phyloP scores from a whole-genome alignment of 768 basidiomycete species.

The Pleurotus platypus region DNA sequence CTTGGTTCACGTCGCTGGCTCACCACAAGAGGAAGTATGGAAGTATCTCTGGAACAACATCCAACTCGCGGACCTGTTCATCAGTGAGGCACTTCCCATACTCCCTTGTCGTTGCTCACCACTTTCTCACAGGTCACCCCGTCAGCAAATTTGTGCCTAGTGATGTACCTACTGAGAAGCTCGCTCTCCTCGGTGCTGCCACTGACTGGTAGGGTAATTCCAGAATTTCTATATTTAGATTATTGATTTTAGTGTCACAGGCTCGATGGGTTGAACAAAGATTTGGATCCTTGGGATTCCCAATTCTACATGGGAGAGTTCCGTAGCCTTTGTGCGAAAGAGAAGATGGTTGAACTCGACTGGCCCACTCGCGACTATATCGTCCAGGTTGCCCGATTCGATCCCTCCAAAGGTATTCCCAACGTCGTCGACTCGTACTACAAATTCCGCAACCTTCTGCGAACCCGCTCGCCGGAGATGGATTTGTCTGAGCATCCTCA shows the following conservation, averaged over 20 bases:
- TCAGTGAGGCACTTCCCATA: slow-evolving; percentile 46
- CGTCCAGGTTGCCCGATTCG: slow-evolving; percentile 92
- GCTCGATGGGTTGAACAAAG: slow-evolving; percentile 95
- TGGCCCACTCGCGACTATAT: slow-evolving; percentile 86
- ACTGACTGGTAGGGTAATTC: slow-evolving; percentile 68
- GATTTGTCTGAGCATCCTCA: slow-evolving; percentile 61
- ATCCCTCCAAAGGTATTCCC: slow-evolving; percentile 77
- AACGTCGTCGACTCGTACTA: slow-evolving; percentile 86
- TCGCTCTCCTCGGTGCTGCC: slow-evolving; percentile 75
- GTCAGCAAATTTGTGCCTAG: slow-evolving; percentile 92
- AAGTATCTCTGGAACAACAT: slow-evolving; percentile 94
- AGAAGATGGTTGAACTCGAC: slow-evolving; percentile 75
- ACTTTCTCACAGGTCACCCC: slow-evolving; percentile 57
- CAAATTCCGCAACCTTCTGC: slow-evolving; percentile 70
- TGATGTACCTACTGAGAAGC: slow-evolving; percentile 69
- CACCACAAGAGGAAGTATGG: slow-evolving; percentile 91
- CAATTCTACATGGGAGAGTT: slow-evolving; percentile 90
- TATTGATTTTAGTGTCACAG: slow-evolving; percentile 26
- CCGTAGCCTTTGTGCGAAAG: slow-evolving; percentile 68
- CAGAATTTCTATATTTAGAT: too few species aligned
- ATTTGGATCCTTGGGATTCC: slow-evolving; percentile 75
- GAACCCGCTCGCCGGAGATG: slow-evolving; percentile 36
- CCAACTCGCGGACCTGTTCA: slow-evolving; percentile 84
- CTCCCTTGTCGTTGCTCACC: not conserved
- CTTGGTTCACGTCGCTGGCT: slow-evolving; percentile 75